Conservation (phyloP, 257 asterid species). For the Leonotis leonurus region DNA sequence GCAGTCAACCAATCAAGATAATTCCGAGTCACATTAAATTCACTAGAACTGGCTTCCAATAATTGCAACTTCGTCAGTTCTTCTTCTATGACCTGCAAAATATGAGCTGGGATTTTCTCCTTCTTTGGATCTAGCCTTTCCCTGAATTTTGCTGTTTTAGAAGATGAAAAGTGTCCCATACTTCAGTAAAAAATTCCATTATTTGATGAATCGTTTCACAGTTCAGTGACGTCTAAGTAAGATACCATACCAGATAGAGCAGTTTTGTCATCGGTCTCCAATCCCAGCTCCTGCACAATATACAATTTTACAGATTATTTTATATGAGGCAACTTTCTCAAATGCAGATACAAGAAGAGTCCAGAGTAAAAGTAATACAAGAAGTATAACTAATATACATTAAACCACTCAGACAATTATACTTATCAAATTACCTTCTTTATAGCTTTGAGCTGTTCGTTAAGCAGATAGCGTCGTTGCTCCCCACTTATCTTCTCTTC, state of each 20-base stretch:
- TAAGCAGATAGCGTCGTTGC: conserved; percentile 88
- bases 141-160: conserved; percentile 72
- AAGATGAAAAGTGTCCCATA: not conserved
- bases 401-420: not conserved
- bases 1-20: conserved; percentile 99
- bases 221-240: no score
- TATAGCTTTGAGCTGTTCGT: conserved; percentile 97
- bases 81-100: conserved; percentile 95
- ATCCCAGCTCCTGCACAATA: conserved; percentile 76
- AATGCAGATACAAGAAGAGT: conserved; percentile 15
- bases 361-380: not conserved
- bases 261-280: conserved; percentile 98
- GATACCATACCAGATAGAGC: conserved; percentile 84
- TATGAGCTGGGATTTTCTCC: conserved; percentile 90
- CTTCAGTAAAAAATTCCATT: no score
- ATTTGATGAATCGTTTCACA: no score
- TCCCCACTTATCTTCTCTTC: conserved; percentile 99
- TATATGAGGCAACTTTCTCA: conserved; percentile 4
- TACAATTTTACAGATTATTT: conserved; percentile 11
- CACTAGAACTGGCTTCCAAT: conserved; percentile 99
- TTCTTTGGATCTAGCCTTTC: conserved; percentile 92
- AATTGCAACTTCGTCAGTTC: conserved; percentile 82
- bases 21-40: conserved; percentile 94
- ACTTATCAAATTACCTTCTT: conserved; percentile 57
- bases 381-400: conserved; percentile 1